These are phyloP conservation scores for Arachis stenosperma DNA, from an alignment of 306 rosid genomes.

Conservation along the genomic window DNA sequence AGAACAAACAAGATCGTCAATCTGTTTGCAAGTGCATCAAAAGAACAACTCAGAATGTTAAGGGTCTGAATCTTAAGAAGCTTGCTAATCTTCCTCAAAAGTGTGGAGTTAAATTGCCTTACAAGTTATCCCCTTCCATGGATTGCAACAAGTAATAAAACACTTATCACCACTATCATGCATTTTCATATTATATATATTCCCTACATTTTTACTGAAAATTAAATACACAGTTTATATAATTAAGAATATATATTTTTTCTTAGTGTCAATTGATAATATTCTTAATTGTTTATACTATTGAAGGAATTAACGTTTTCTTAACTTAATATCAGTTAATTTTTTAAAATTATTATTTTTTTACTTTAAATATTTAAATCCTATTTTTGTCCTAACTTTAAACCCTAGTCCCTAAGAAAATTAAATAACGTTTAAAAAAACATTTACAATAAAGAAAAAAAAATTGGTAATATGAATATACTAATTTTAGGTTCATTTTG, in stretches of 20 bases:
- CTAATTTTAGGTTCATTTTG: background rate
- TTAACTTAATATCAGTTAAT: too few relatives aligned
- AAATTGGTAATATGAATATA: background rate
- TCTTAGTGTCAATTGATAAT: too few relatives aligned
- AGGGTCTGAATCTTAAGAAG: background rate
- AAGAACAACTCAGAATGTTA: background rate
- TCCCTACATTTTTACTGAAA: too few relatives aligned
- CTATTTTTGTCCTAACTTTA: too few relatives aligned
- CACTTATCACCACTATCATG: background rate
- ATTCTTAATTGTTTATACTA: background rate
- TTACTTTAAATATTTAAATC: too few relatives aligned
- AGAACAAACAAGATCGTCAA: constrained; percentile 1
- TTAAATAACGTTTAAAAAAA: too few relatives aligned
- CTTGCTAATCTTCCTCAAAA: background rate
- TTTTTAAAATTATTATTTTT: too few relatives aligned
- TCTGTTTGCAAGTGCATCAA: constrained; percentile 4
- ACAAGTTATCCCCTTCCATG: constrained; percentile 43
- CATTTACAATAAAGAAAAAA: too few relatives aligned
- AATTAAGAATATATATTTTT: too few relatives aligned
- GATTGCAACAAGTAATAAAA: constrained; percentile 40
- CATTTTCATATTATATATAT: background rate
- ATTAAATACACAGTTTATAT: too few relatives aligned
- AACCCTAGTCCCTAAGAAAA: too few relatives aligned
- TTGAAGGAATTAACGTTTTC: too few relatives aligned
- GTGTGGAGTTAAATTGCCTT: constrained; percentile 42